Evolutionary conservation across 1,284 basidiomycete species (phyloP), one percentile per base, ranked within the genome.

Genomic region (Athelia sp.): DNA sequence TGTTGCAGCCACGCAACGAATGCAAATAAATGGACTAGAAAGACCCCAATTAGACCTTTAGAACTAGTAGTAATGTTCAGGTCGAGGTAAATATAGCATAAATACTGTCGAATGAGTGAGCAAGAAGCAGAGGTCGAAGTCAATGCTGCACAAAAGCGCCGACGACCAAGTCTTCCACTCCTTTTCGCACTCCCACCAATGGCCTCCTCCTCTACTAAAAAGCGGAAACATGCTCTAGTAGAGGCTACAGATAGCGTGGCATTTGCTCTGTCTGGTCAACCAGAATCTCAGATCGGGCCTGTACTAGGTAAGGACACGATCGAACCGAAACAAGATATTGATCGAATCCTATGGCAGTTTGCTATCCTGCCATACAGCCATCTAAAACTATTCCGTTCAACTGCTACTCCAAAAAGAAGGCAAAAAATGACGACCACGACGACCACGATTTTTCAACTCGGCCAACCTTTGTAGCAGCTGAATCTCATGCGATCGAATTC

Each of bases 361-460:
- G 81, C 64, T 92, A 89, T 63, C 90, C 90, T 26, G 80, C 83
- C 4, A 61, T 91, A 31, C 66, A 76, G 38, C 79, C 87, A 13
- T 75, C 84, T 4, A 63, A 72, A 51, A 72, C 73, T 8, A 90
- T 81, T 2, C 62, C 82, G 1, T 93, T 91, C 66, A 72, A 75
- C 50, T 76, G 83, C 57, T 92, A 87, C 65, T 68, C 71, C 26
- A 29, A 13, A 24, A 67, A 62, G 73, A 60, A 69, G 64, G 56
- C 50, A 62, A 52, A 69, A 68, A 63, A 63, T 36, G 56, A 60
- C 22, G 55, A 64, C n/a, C n/a, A n/a, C n/a, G 48, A 53, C 47
- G 45, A 65, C 70, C 73, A 42, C 58, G 73, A 29, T 54, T 62
- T 10, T 68, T 77, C 14, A 75, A 78, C 51, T 22, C 72, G 74